Percentiles rank a stretch among this genome's conserved stretches.
Conservation (phyloP, 179 eudicot species). For the Beta corolliflora region DNA sequence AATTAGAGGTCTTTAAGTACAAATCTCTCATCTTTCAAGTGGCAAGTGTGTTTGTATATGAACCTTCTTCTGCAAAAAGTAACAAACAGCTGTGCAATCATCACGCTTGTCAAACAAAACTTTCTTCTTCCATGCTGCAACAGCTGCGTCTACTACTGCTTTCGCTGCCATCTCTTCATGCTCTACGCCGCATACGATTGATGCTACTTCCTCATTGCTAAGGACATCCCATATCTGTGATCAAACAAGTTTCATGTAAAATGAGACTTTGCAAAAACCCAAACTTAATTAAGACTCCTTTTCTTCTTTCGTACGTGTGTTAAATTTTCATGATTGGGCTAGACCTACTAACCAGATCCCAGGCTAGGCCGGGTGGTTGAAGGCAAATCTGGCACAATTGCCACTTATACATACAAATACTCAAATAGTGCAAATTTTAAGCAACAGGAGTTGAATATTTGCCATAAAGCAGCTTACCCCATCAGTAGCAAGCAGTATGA, state of each 20-base stretch:
- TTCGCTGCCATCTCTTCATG: conserved; percentile 32
- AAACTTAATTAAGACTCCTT: too few species aligned
- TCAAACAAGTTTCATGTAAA: not conserved
- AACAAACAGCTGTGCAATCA: conserved; percentile 40
- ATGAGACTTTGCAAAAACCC: not conserved
- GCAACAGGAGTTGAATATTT: not conserved
- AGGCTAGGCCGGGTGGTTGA: too few species aligned
- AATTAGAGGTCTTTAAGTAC: not conserved
- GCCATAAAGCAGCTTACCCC: conserved; percentile 50
- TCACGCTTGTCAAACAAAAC: conserved; percentile 21
- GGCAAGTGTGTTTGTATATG: not conserved
- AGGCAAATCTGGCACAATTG: too few species aligned
- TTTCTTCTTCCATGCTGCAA: conserved; percentile 28
- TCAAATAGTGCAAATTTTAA: not conserved
- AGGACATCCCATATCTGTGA: conserved; percentile 43
- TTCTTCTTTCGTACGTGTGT: too few species aligned
- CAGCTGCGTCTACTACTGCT: conserved; percentile 36
- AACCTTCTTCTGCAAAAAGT: conserved; percentile 26
- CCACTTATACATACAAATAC: not conserved
- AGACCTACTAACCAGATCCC: too few species aligned
- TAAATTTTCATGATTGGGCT: too few species aligned
- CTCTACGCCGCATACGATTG: conserved; percentile 17
- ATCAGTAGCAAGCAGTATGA: conserved; percentile 69
- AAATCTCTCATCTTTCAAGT: not conserved
- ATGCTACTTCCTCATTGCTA: conserved; percentile 36